Conservation (phyloP, 352 stramenopile genomes). For the Phytophthora macrochlamydospora region DNA sequence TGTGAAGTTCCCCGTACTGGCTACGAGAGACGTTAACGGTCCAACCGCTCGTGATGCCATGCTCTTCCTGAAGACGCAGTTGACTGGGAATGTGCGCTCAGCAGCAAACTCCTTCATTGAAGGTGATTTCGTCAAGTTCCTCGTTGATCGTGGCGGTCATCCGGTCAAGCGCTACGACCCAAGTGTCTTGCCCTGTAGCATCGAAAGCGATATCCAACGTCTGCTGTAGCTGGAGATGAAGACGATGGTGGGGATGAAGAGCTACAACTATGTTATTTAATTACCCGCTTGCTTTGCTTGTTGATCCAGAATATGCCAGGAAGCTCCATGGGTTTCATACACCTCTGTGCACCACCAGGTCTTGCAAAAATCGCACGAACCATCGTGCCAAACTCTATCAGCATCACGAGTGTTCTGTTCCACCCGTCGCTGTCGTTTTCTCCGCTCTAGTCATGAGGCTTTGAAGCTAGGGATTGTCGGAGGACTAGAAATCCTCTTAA, state of each 20-base stretch:
- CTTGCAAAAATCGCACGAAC: conserved; percentile 16
- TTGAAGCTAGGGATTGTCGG: conserved; percentile 11
- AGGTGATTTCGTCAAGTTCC: conserved; percentile 92
- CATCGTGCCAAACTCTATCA: conserved; percentile 32
- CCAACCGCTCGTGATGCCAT: conserved; percentile 75
- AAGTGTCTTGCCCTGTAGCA: conserved; percentile 18
- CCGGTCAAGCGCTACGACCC: conserved; percentile 68
- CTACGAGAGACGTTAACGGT: conserved; percentile 90
- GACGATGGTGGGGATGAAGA: conserved; percentile 11
- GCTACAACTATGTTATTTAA: conserved; percentile 41
- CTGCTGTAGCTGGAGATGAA: conserved; percentile 23
- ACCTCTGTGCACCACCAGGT: conserved; percentile 3
- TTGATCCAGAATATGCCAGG: conserved; percentile 3
- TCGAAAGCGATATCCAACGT: conserved; percentile 42
- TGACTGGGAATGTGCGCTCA: conserved; percentile 42
- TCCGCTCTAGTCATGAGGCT: background rate
- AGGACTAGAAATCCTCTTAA: conserved; percentile 23
- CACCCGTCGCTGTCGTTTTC: conserved; percentile 4
- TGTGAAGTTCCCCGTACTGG: conserved; percentile 52
- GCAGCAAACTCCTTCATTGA: conserved; percentile 68
- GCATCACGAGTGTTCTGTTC: conserved; percentile 20
- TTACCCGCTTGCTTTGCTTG: conserved; percentile 23
- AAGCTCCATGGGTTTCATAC: conserved; percentile 21
- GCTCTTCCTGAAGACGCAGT: conserved; percentile 78
- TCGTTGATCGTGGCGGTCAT: conserved; percentile 81